Base-by-base conservation (phyloP, 768 basidiomycete species). In the Coprinellus aureogranulatus region DNA sequence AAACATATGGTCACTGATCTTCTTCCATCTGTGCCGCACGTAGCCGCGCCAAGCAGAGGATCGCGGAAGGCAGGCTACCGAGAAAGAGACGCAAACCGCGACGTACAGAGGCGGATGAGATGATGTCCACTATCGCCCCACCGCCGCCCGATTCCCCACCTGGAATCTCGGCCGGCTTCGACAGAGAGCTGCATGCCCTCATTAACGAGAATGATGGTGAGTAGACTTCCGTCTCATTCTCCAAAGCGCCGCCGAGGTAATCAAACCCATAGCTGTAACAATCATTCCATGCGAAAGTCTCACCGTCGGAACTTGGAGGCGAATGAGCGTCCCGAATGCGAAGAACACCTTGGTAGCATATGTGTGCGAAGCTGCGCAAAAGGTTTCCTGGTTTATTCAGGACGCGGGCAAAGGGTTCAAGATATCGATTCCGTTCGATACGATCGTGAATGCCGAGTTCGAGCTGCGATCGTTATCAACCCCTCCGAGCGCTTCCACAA, bases 41-140 rank as follows among this genome's bases (percentile, higher is more conserved):
- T 49, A 92, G 91, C 58, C 87, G 91, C 2, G 91, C 91, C 39
- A 93, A 93, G 68, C 89, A 89, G 2, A 92, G 90, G 65, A 72
- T 88, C 11, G 83, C 81, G 56, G 85, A 86, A 44, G 81, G 79
- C 12, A 89, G 85, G 68, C 67, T 73, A 22, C 41, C 41, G 27
- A 30, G 59, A 55, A 26, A 23, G 46, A 12, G 57, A 53, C 12
- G 41, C 74, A 73, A 59, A 79, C 64, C 61, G 70, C 48, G 34
- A 6, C 34, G 14, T 6, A 34, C 70, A 68, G 27, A 30, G 25
- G 16, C 46, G 23, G 23, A 25, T 11, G 46, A 25, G 16, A 27
- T 11, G 26, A 48, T 77, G 70, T 60, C 64, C 73, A 12, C 74
- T 77, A 8, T 79, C 81, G 0, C 53, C 39, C 39, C 47, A 22